Base-by-base conservation (phyloP, 345 rosid genomes). In the Boechera stricta region DNA sequence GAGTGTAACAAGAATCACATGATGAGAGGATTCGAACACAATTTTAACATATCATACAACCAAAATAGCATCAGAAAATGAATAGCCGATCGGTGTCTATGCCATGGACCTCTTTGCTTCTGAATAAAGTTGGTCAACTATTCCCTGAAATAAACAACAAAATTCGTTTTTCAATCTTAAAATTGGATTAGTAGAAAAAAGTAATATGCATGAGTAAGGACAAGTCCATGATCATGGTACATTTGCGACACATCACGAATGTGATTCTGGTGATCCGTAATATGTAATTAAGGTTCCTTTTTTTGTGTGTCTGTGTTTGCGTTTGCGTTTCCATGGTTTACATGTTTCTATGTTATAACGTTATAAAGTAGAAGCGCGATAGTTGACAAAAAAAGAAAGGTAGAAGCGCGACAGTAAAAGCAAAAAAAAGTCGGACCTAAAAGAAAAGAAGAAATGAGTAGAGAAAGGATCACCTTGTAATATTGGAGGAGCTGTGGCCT, bases 401-500 rank as follows among this genome's bases (percentile, higher is more conserved):
- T 12, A n/a, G 11, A 41, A 69, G 18, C 2, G 16, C 64, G 21
- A 39, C 6, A 16, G 39, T 32, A 47, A 69, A 49, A 2, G 15
- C 4, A 10, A 13, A 51, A 32, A 56, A 56, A 56, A 15, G 15
- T 36, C 12, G 1, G 10, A 39, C 18, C 6, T 41, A 33, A 35
- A 49, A 54, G 32, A 59, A 71, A 49, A 72, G 57, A 45, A 54
- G 10, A 64, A 53, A 31, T 10, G 24, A 69, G 29, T 69, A 69
- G 11, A 64, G 45, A 41, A 26, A 63, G 5, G 2, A 48, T 54
- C 26, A 88, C 98, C 97, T 89, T 87, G 86, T 95, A 95, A 74
- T 80, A 81, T 73, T 86, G 84, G 69, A 95, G 96, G 52, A 92
- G 82, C 64, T 95, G 97, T 4, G 99, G 97, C 79, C 99, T 90